Percentiles rank a stretch among this genome's conserved stretches.
Evolutionary conservation across 139 green algal species (phyloP).

Genomic region (Coccomyxa sp.): DNA sequence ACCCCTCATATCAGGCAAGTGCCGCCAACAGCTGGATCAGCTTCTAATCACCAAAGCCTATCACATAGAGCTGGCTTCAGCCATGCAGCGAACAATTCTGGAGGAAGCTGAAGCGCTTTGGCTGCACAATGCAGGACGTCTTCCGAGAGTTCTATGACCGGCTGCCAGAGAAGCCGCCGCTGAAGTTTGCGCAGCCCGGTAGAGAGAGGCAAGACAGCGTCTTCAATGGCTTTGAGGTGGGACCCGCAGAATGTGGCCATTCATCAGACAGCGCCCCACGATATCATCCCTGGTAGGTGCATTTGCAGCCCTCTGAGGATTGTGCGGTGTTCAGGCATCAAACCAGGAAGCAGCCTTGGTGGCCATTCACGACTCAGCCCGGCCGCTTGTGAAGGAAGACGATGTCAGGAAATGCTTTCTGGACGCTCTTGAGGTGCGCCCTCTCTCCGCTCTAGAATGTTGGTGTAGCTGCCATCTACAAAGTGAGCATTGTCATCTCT

Average conservation of each 20-base stretch:
- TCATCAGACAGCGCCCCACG: too few species aligned
- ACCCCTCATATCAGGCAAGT: conserved; percentile 24
- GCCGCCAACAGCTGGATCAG: too few species aligned
- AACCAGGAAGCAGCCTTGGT: conserved; percentile 57
- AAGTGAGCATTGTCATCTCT: too few species aligned
- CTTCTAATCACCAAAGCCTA: too few species aligned
- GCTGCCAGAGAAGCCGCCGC: conserved; percentile 21
- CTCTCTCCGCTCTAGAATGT: too few species aligned
- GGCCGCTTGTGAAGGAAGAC: conserved; percentile 71
- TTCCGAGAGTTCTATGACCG: conserved; percentile 39
- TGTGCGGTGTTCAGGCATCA: conserved; percentile 16
- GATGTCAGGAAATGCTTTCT: conserved; percentile 50
- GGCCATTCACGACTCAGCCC: conserved; percentile 93
- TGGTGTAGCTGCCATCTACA: too few species aligned
- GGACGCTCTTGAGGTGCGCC: conserved; percentile 31
- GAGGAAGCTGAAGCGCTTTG: too few species aligned
- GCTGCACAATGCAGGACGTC: conserved; percentile 33
- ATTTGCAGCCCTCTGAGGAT: background rate
- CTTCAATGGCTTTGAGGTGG: conserved; percentile 72
- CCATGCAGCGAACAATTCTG: too few species aligned
- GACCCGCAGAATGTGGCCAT: background rate
- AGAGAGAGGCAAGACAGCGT: conserved; percentile 94
- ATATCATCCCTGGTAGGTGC: background rate
- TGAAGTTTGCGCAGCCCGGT: conserved; percentile 87
- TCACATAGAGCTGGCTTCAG: too few species aligned